Conservation (phyloP, 2,329 filamentous ascomycete species). For the Fulvia fulva region DNA sequence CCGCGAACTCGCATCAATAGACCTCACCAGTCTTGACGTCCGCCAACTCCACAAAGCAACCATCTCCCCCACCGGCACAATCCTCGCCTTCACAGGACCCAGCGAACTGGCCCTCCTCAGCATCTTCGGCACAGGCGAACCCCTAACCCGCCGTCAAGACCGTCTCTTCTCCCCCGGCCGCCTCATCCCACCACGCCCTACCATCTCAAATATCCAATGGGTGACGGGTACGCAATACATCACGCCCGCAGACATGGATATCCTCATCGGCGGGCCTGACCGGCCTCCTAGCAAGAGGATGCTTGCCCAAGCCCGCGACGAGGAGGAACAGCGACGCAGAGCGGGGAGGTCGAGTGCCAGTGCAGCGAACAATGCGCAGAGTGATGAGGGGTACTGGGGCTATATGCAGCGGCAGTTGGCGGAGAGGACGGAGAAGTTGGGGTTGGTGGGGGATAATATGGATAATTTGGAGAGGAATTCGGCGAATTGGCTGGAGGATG, state of each 20-base stretch:
- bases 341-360: constrained; percentile 35
- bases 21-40: constrained; percentile 64
- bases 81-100: constrained; percentile 84
- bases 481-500: constrained; percentile 79
- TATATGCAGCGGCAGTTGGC: constrained; percentile 85
- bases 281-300: constrained; percentile 85
- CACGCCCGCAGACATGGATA: constrained; percentile 78
- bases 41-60: constrained; percentile 65
- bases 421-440: constrained; percentile 83
- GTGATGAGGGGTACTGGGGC: constrained; percentile 64
- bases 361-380: constrained; percentile 17
- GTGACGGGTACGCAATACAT: constrained; percentile 92
- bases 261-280: constrained; percentile 84
- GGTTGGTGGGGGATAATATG: constrained; percentile 78
- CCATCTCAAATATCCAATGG: constrained; percentile 95
- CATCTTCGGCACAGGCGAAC: constrained; percentile 72
- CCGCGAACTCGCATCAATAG: constrained; percentile 71
- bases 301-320: constrained; percentile 72
- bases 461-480: constrained; percentile 77
- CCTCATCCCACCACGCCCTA: constrained; percentile 72
- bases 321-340: constrained; percentile 57
- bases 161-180: constrained; percentile 74
- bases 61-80: constrained; percentile 73
- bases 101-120: constrained; percentile 80
- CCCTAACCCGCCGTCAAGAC: constrained; percentile 58